Conservation (phyloP, 1,284 basidiomycete species). For the Cystobasidiaceae sp. region DNA sequence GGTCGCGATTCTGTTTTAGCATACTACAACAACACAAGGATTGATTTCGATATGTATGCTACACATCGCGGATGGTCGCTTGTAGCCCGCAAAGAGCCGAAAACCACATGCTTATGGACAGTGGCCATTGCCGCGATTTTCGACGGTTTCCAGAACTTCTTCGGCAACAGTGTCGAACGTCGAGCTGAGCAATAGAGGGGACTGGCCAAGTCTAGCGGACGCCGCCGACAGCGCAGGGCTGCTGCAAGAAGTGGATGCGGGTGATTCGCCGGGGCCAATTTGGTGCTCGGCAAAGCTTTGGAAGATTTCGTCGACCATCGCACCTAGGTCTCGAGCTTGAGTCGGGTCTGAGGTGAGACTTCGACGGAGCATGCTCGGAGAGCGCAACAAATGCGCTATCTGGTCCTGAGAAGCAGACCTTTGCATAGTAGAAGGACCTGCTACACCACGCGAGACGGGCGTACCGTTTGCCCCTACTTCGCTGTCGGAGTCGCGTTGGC, state of each 20-base stretch:
- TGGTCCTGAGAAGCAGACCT: slow-evolving; percentile 22
- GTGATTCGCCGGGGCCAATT: too few species aligned
- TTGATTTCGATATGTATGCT: too few species aligned
- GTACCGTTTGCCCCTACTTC: not conserved
- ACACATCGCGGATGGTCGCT: too few species aligned
- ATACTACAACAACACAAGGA: too few species aligned
- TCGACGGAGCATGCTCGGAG: slow-evolving; percentile 7
- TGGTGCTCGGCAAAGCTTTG: not conserved
- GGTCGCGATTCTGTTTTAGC: too few species aligned
- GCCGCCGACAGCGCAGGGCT: not conserved
- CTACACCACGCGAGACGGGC: not conserved
- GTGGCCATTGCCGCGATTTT: too few species aligned
- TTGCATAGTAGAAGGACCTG: not conserved
- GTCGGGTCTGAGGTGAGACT: slow-evolving; percentile 1
- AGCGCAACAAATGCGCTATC: not conserved
- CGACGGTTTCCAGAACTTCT: too few species aligned
- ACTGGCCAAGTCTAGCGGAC: not conserved
- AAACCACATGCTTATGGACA: too few species aligned
- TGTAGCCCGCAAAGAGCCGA: too few species aligned
- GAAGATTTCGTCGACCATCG: not conserved
- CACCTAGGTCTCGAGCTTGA: not conserved
- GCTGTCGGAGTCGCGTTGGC: not conserved
- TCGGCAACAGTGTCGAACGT: slow-evolving; percentile 12
- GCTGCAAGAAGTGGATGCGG: too few species aligned
- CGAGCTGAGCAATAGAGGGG: not conserved